These are phyloP conservation scores for Catharanthus roseus DNA, from an alignment of 257 asterid genomes.

Conservation along the genomic window DNA sequence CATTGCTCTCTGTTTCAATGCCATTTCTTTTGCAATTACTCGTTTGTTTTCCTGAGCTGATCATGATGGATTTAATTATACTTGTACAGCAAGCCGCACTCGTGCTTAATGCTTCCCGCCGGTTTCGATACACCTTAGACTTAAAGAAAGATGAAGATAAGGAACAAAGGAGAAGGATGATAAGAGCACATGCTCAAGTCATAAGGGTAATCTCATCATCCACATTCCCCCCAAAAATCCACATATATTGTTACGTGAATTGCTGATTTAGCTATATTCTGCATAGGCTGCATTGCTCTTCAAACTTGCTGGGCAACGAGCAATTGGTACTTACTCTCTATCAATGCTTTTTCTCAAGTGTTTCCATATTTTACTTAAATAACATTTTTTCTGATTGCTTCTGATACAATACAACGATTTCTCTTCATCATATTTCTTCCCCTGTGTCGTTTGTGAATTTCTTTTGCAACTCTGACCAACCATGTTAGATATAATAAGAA, in stretches of 20 bases:
- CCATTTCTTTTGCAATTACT: neutral
- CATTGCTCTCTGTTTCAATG: neutral
- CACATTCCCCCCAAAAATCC: constrained; percentile 7
- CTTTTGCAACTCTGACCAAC: neutral
- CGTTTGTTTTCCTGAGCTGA: no score
- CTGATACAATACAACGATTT: neutral
- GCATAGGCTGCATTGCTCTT: constrained; percentile 88
- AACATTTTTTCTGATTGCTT: neutral
- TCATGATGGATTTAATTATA: constrained; percentile 1
- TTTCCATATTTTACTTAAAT: neutral
- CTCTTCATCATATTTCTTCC: neutral
- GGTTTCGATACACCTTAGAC: constrained; percentile 89
- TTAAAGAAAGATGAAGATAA: constrained; percentile 63
- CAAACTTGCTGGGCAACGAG: constrained; percentile 91
- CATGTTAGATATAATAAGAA: neutral
- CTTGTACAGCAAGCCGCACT: constrained; percentile 81
- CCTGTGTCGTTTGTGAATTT: neutral
- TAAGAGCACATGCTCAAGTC: constrained; percentile 98
- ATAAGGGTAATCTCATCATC: constrained; percentile 50
- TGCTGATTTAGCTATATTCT: constrained; percentile 16
- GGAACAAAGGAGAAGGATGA: constrained; percentile 66
- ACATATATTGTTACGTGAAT: constrained; percentile 1
- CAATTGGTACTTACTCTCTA: constrained; percentile 52
- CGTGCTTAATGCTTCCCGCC: constrained; percentile 94
- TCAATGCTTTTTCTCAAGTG: neutral